Base-by-base conservation (phyloP, 805 yeast genomes). In the Ogataea naganishii region DNA sequence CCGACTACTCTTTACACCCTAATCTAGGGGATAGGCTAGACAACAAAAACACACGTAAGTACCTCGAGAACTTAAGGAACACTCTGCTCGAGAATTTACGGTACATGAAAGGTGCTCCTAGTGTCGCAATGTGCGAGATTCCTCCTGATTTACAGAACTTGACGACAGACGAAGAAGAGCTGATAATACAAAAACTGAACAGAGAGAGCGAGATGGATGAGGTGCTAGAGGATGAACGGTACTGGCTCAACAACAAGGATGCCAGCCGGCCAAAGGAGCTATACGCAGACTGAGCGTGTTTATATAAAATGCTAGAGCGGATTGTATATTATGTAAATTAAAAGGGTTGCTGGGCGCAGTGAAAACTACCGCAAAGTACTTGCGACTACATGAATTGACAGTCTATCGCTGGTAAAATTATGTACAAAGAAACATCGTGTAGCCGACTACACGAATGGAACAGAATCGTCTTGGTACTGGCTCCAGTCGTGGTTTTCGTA, bases 1-100 rank as follows among this genome's bases (percentile, higher is more conserved):
- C 97, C 1, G 97, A 92, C 56, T 81, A 72, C 55, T 74, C 92
- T 15, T 62, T 92, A 35, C 95, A 85, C 52, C 97, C 97, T 13
- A 70, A 69, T 22, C 53, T 81, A n/a, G 79, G 80, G 28, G 85
- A 80, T 40, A 62, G 81, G 30, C 66, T 85, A 19, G 96, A 88
- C 43, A 89, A 89, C 57, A 82, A 80, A 47, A 89, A 89, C 54
- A 65, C 84, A 14, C 79, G 78, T 39, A 80, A 80, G 50, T 85
- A 83, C 47, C 63, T 92, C 32, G 96, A 92, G 42, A 74, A 80
- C 46, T 74, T 89, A 20, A 69, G 75, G 43, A 73, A 73, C 33
- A 78, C 81, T 38, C 70, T 85, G 17, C 53, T 88, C 44, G 96
- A 89, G 55, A 85, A 82, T 49, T 60, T 89, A 27, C 57, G 96